Evolutionary conservation across 2,329 filamentous ascomycete genomes (phyloP).

Genomic region (Ophiosphaerella korrae): DNA sequence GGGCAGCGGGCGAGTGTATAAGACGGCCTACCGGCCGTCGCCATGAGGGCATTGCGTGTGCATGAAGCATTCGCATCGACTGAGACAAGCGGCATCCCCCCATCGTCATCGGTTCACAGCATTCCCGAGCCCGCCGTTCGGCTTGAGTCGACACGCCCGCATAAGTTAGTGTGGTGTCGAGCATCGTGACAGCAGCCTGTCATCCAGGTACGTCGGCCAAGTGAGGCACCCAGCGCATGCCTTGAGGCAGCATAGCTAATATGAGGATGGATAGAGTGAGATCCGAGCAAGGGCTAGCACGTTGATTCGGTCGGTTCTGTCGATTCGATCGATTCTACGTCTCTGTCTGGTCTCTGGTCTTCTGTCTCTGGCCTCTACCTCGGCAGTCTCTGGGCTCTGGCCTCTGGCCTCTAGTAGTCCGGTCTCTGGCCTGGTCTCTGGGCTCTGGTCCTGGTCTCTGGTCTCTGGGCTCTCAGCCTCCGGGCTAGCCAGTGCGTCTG

Average conservation of each 20-base stretch:
- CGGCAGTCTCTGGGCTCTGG: too few species aligned
- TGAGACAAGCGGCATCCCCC: constrained; percentile 31
- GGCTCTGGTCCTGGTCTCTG: too few species aligned
- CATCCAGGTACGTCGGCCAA: constrained; percentile 29
- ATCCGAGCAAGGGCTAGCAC: too few species aligned
- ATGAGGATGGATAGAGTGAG: constrained; percentile 12
- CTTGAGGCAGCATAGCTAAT: constrained; percentile 34
- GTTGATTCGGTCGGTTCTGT: too few species aligned
- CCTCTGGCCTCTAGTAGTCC: too few species aligned
- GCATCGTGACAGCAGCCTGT: constrained; percentile 8
- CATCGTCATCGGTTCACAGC: constrained; percentile 23
- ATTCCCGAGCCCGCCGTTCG: constrained; percentile 15
- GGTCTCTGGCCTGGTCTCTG: too few species aligned
- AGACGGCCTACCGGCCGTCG: constrained; percentile 38
- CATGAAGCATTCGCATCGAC: constrained; percentile 33
- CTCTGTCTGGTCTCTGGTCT: too few species aligned
- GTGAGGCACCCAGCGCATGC: constrained; percentile 9
- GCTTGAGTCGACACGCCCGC: constrained; percentile 9
- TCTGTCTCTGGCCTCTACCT: too few species aligned
- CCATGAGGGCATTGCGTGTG: constrained; percentile 23
- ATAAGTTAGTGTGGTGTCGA: constrained; percentile 9
- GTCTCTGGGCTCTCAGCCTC: too few species aligned
- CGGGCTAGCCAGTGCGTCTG: constrained; percentile 6
- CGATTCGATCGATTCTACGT: too few species aligned
- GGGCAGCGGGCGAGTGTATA: constrained; percentile 36